phyloP scores from a whole-genome alignment of 2,329 filamentous ascomycete species.

The Colletotrichum higginsianum region DNA sequence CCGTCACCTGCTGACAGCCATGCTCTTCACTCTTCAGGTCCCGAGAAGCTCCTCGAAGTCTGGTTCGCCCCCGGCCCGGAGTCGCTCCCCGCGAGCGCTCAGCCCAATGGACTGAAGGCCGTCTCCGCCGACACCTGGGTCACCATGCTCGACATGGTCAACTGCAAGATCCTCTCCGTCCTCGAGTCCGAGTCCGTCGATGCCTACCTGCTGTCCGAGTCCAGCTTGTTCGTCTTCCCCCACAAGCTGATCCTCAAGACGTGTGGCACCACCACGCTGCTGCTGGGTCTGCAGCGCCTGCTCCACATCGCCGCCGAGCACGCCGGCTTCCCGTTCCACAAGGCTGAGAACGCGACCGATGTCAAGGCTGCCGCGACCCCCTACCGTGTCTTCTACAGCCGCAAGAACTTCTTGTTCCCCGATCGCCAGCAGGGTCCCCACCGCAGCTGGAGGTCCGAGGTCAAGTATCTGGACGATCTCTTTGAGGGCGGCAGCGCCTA shows the following conservation, averaged over 20 bases:
- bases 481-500: slow-evolving; percentile 96
- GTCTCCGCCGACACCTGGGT: slow-evolving; percentile 91
- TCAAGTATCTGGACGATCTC: slow-evolving; percentile 91
- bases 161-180: slow-evolving; percentile 97
- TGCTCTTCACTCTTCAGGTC: slow-evolving; percentile 69
- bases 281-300: slow-evolving; percentile 90
- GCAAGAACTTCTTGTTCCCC: slow-evolving; percentile 98
- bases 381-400: slow-evolving; percentile 97
- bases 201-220: slow-evolving; percentile 96
- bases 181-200: slow-evolving; percentile 95
- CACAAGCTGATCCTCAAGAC: slow-evolving; percentile 99
- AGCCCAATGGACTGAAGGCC: slow-evolving; percentile 85
- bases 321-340: slow-evolving; percentile 90
- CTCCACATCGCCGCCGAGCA: slow-evolving; percentile 90
- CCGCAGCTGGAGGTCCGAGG: slow-evolving; percentile 97
- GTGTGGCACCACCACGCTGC: slow-evolving; percentile 94
- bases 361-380: slow-evolving; percentile 85
- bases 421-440: slow-evolving; percentile 95
- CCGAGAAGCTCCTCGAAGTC: slow-evolving; percentile 97
- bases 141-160: slow-evolving; percentile 96
- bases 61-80: slow-evolving; percentile 92
- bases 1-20: slow-evolving; percentile 36
- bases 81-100: slow-evolving; percentile 78
- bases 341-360: slow-evolving; percentile 75
- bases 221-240: slow-evolving; percentile 99